These are phyloP conservation scores for Penicillium vulpinum DNA, from an alignment of 2,329 filamentous ascomycete genomes.

Conservation along the genomic window DNA sequence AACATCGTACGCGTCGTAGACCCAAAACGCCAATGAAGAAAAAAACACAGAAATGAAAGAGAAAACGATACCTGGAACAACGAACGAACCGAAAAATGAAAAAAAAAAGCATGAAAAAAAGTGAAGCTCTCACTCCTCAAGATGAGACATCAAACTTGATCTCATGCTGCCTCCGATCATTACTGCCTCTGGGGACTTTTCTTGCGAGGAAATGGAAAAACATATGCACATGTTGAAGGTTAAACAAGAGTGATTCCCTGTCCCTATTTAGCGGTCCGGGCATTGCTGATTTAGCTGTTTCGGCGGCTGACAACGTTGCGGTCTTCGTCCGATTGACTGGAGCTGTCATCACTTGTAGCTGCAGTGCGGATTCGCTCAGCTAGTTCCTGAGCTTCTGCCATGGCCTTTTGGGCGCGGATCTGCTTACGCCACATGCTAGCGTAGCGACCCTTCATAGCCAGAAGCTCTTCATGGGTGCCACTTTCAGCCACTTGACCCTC, in stretches of 20 bases:
- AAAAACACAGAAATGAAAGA: slow-evolving; percentile 14
- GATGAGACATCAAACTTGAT: slow-evolving; percentile 4
- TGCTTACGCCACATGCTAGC: slow-evolving; percentile 88
- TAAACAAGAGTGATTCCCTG: slow-evolving; percentile 71
- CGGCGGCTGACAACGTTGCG: slow-evolving; percentile 27
- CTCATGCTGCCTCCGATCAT: slow-evolving; percentile 14
- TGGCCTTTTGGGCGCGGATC: slow-evolving; percentile 72
- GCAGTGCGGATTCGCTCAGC: slow-evolving; percentile 46
- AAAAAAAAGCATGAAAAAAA: neutral
- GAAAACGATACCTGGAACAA: slow-evolving; percentile 9
- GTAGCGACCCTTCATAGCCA: slow-evolving; percentile 71
- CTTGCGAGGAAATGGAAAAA: slow-evolving; percentile 15
- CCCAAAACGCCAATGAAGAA: slow-evolving; percentile 35
- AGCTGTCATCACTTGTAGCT: slow-evolving; percentile 47
- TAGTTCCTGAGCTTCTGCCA: slow-evolving; percentile 57
- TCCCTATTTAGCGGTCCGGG: slow-evolving; percentile 64
- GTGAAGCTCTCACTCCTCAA: slow-evolving; percentile 6
- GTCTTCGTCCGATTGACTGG: slow-evolving; percentile 52
- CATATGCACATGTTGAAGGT: slow-evolving; percentile 25
- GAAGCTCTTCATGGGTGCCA: slow-evolving; percentile 75
- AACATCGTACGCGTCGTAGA: slow-evolving; percentile 33
- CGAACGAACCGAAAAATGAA: slow-evolving; percentile 15
- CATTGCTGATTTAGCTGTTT: slow-evolving; percentile 51
- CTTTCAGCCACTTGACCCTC: slow-evolving; percentile 74
- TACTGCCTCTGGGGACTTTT: slow-evolving; percentile 15